These are phyloP conservation scores for Rhodamnia argentea DNA, from an alignment of 345 rosid genomes.

Conservation along the genomic window DNA sequence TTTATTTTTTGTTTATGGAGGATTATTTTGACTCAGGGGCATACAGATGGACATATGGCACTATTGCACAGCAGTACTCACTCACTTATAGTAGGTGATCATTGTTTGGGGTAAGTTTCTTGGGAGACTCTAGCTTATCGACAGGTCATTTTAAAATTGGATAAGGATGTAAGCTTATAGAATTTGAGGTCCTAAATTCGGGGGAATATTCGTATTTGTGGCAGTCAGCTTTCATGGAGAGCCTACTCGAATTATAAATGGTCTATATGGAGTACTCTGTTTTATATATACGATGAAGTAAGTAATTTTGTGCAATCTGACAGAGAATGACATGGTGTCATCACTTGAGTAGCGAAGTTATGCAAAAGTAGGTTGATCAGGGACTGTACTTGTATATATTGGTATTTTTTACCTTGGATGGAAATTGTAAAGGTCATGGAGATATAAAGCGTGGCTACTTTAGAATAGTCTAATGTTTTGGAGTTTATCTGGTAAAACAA, in stretches of 20 bases:
- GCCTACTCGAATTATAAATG: neutral
- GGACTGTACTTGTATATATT: neutral
- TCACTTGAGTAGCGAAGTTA: neutral
- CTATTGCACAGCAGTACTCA: constrained; percentile 54
- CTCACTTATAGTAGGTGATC: constrained; percentile 82
- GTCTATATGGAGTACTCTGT: neutral
- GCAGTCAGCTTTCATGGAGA: neutral
- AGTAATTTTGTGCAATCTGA: neutral
- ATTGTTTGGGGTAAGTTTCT: constrained; percentile 81
- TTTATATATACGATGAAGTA: neutral
- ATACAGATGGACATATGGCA: constrained; percentile 84
- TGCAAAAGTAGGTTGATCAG: neutral
- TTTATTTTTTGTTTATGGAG: neutral
- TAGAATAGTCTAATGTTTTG: neutral
- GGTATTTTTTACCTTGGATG: neutral
- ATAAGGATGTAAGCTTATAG: neutral
- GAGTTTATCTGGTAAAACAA: neutral
- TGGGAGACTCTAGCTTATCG: neutral
- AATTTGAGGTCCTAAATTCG: neutral
- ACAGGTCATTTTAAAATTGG: neutral
- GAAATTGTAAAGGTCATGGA: neutral
- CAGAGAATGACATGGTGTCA: neutral
- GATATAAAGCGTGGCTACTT: neutral
- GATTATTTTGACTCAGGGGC: constrained; percentile 51
- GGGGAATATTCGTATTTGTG: neutral